Percentiles rank a stretch among this genome's conserved stretches.
Evolutionary conservation across 805 yeast genomes (phyloP).

Genomic region (Sugiyamaella marilandica): DNA sequence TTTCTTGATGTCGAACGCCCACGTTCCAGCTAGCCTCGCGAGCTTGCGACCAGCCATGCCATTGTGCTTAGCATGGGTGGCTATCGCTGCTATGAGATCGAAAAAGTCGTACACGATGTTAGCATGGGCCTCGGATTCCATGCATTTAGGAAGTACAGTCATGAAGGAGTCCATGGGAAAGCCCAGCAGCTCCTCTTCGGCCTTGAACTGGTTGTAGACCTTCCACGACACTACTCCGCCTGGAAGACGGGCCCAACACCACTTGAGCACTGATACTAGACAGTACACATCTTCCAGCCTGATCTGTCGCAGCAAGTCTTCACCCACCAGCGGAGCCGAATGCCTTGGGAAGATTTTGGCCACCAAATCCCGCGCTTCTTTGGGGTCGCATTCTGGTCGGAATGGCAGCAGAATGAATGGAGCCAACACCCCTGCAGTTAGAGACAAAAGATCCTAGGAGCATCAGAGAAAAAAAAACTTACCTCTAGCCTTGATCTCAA

Average conservation of each 20-base stretch:
- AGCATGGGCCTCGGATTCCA: conserved; percentile 81
- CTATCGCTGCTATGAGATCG: conserved; percentile 69
- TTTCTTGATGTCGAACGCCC: conserved; percentile 64
- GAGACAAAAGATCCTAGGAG: neutral
- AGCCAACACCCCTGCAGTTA: conserved; percentile 42
- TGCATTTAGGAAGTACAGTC: conserved; percentile 77
- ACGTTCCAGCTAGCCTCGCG: conserved; percentile 74
- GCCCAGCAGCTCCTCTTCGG: conserved; percentile 55
- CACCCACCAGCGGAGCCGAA: conserved; percentile 42
- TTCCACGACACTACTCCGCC: conserved; percentile 83
- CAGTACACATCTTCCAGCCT: conserved; percentile 53
- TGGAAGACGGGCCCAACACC: conserved; percentile 79
- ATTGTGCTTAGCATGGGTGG: conserved; percentile 74
- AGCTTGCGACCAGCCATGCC: conserved; percentile 76
- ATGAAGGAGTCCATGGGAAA: conserved; percentile 71
- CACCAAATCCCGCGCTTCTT: conserved; percentile 53
- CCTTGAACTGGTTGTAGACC: conserved; percentile 64
- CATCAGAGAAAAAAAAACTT: too few species aligned
- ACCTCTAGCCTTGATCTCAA: conserved; percentile 65
- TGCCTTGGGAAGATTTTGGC: conserved; percentile 57
- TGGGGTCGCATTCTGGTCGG: conserved; percentile 55
- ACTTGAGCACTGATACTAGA: conserved; percentile 67
- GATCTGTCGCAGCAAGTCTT: conserved; percentile 42
- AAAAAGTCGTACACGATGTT: conserved; percentile 84
- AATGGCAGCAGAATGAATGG: conserved; percentile 76